Percentiles rank a stretch among this genome's conserved stretches.
These are phyloP conservation scores for Mortierella hygrophila DNA, from an alignment of 192 early-diverging fungal genomes.

Conservation along the genomic window DNA sequence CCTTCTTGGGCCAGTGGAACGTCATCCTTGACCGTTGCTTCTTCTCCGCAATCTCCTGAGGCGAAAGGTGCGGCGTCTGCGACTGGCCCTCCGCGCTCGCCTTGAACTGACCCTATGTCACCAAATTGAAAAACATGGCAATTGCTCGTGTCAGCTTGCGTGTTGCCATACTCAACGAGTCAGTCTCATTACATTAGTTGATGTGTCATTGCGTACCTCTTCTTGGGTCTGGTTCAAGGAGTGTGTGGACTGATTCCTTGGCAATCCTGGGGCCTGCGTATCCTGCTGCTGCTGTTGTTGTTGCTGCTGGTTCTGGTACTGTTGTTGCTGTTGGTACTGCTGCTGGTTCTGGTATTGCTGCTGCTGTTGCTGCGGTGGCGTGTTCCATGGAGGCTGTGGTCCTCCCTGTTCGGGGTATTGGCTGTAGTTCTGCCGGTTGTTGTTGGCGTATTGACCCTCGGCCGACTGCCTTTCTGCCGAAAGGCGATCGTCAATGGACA, in stretches of 20 bases:
- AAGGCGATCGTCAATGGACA: conserved; percentile 27
- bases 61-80: conserved; percentile 11
- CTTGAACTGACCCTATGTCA: conserved; percentile 5
- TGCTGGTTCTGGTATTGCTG: conserved; percentile 22
- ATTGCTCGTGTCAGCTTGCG: too few species aligned
- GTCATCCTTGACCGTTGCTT: conserved; percentile 54
- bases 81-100: conserved; percentile 12
- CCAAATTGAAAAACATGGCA: background rate
- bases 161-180: too few species aligned
- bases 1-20: conserved; percentile 54
- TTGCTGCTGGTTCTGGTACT: conserved; percentile 21
- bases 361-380: conserved; percentile 2
- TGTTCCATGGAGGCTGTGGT: background rate
- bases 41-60: conserved; percentile 48
- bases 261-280: conserved; percentile 1
- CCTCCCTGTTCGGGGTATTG: conserved; percentile 22
- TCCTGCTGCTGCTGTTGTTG: conserved; percentile 31
- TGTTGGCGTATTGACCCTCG: conserved; percentile 27
- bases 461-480: conserved; percentile 31
- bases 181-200: too few species aligned
- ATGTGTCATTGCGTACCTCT: conserved; percentile 17
- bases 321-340: conserved; percentile 20
- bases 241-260: conserved; percentile 37
- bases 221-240: conserved; percentile 38
- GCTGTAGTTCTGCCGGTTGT: conserved; percentile 21